phyloP scores from a whole-genome alignment of 805 yeast species.

The Lipomyces anomalus region DNA sequence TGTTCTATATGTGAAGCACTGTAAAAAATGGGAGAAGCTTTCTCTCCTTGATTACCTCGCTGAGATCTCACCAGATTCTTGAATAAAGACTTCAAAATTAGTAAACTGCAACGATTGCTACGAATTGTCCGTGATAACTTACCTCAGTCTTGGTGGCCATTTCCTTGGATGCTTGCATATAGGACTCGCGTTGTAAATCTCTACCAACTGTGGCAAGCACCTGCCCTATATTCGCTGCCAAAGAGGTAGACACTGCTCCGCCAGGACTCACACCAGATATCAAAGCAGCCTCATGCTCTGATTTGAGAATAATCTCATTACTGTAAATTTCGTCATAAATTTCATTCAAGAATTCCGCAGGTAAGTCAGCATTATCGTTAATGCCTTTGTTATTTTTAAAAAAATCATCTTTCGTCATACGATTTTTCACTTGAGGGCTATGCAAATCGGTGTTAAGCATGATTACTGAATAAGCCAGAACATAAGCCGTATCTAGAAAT shows the following conservation, averaged over 20 bases:
- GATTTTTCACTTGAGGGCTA: constrained; percentile 81
- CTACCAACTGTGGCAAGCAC: constrained; percentile 49
- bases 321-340: constrained; percentile 72
- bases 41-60: constrained; percentile 30
- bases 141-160: constrained; percentile 85
- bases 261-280: constrained; percentile 54
- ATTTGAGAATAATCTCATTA: constrained; percentile 83
- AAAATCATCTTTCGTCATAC: constrained; percentile 87
- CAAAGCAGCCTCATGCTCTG: constrained; percentile 91
- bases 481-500: constrained; percentile 67
- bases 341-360: constrained; percentile 60
- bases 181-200: constrained; percentile 73
- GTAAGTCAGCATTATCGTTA: constrained; percentile 82
- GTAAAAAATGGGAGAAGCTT: constrained; percentile 50
- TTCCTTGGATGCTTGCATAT: constrained; percentile 86
- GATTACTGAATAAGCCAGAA: constrained; percentile 84
- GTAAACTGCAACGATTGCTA: too few species aligned
- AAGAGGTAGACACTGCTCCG: constrained; percentile 31
- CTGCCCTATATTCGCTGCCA: constrained; percentile 33
- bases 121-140: constrained; percentile 25
- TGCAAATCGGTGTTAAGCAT: constrained; percentile 92
- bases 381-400: constrained; percentile 83
- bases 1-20: constrained; percentile 84
- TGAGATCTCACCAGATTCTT: constrained; percentile 18
- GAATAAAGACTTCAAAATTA: constrained; percentile 8